phyloP scores from a whole-genome alignment of 2,329 filamentous ascomycete genomes.

The Exserohilum rostratum region DNA sequence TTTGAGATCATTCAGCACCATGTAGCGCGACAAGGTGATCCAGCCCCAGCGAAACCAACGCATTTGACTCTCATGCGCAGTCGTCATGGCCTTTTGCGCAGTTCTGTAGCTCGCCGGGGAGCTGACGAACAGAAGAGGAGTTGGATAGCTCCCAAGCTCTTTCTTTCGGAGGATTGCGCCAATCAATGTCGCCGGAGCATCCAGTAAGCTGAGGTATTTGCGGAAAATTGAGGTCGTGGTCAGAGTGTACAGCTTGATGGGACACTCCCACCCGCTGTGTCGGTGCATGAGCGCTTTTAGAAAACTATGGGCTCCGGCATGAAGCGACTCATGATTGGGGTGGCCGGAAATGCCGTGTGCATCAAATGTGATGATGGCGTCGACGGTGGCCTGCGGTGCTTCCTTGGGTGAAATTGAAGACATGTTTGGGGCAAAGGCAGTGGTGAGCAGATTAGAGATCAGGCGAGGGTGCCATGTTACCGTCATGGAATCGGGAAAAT shows the following conservation, averaged over 20 bases:
- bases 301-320: conserved; percentile 79
- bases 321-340: conserved; percentile 91
- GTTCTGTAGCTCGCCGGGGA: conserved; percentile 66
- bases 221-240: conserved; percentile 72
- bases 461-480: conserved; percentile 73
- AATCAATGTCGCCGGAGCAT: conserved; percentile 73
- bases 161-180: conserved; percentile 57
- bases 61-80: conserved; percentile 94
- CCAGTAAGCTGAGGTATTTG: conserved; percentile 82
- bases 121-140: conserved; percentile 73
- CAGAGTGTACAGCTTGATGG: conserved; percentile 85
- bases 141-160: conserved; percentile 61
- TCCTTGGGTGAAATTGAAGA: conserved; percentile 49
- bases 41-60: conserved; percentile 97
- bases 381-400: conserved; percentile 65
- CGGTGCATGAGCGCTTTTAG: conserved; percentile 68
- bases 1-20: conserved; percentile 89
- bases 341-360: conserved; percentile 80
- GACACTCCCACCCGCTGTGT: conserved; percentile 69
- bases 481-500: conserved; percentile 91
- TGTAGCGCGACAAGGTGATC: conserved; percentile 90
- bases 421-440: conserved; percentile 74
- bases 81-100: conserved; percentile 86
- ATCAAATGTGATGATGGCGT: conserved; percentile 91
- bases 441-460: conserved; percentile 72